Base-by-base conservation (phyloP, 805 yeast genomes). In the Zygosaccharomyces bailii region DNA sequence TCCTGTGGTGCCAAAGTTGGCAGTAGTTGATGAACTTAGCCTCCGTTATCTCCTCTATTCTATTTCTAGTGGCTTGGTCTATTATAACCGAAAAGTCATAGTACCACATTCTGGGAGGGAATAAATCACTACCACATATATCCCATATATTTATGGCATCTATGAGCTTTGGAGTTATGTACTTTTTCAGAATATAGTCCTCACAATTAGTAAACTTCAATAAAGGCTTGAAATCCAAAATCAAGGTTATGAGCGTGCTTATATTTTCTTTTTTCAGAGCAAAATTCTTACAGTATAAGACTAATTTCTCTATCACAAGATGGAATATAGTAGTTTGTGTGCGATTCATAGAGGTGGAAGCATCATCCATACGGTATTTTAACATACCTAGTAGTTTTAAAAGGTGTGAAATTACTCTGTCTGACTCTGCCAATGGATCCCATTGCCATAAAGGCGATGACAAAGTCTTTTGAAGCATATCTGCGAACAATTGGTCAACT, bases 101-200 rank as follows among this genome's bases (percentile, higher is more conserved):
- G 24, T 48, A 39, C 57, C 57, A 48, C 49, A 55, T 0, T 29
- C 49, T 42, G 4, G 57, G 55, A 25, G 47, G 41, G n/a, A 39
- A 35, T 13, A 16, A 34, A 13, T 34, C 23, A 8, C 27, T 23
- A 11, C 30, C 27, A 34, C 25, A 19, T 8, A 34, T 11, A 6
- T 60, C 50, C 80, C 80, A 75, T 0, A 51, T 48, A 3, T 56
- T 46, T 4, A 78, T 57, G 0, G 62, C 66, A 2, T 48, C 17
- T 0, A 53, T 31, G 3, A 80, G 55, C 25, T 63, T 67, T 0
- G 79, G 78, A 0, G 62, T 41, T 2, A 80, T 54, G 4, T 60
- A 56, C 2, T 53, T 55, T 4, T 54, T 43, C 3, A 66, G 37
- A 10, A 76, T 41, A 34, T 56, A 55, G 3, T 61, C 53, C 13